Percentiles rank a stretch among this genome's conserved stretches.
These are phyloP conservation scores for Salix suchowensis DNA, from an alignment of 345 rosid species.

Conservation along the genomic window DNA sequence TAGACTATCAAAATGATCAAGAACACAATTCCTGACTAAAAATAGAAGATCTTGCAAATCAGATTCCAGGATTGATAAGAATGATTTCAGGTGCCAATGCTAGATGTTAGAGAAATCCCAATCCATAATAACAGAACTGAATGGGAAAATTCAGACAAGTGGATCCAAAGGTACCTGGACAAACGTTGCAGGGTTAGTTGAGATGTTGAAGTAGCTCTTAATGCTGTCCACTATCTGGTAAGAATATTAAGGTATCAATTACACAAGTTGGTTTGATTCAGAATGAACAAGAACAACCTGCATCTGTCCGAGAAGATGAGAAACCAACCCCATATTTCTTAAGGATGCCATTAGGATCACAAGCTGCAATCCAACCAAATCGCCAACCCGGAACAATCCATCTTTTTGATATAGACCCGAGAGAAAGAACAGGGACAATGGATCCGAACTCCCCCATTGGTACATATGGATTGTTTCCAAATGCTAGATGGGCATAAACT, in stretches of 20 bases:
- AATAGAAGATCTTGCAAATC: too few species aligned
- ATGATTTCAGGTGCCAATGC: not conserved
- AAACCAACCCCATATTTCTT: conserved; percentile 32
- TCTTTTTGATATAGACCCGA: conserved; percentile 63
- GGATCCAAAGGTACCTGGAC: conserved; percentile 39
- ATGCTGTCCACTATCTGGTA: not conserved
- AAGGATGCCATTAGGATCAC: conserved; percentile 40
- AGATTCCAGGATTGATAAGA: too few species aligned
- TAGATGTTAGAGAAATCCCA: too few species aligned
- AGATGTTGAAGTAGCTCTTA: conserved; percentile 2
- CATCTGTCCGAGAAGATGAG: too few species aligned
- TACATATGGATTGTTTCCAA: conserved; percentile 46
- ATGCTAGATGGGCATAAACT: conserved; percentile 43
- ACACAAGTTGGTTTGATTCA: too few species aligned
- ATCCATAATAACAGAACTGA: too few species aligned
- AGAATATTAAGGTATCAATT: too few species aligned
- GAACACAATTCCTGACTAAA: too few species aligned
- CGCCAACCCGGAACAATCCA: conserved; percentile 68
- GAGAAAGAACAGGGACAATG: conserved; percentile 45
- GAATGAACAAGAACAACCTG: too few species aligned
- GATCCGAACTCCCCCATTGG: conserved; percentile 57
- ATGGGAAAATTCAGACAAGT: not conserved
- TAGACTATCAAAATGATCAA: too few species aligned
- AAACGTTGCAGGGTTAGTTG: conserved; percentile 39
- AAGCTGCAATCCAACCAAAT: conserved; percentile 48